Percentiles rank a stretch among this genome's conserved stretches.
These are phyloP conservation scores for Eucalyptus globulus DNA, from an alignment of 345 rosid species.

Conservation along the genomic window DNA sequence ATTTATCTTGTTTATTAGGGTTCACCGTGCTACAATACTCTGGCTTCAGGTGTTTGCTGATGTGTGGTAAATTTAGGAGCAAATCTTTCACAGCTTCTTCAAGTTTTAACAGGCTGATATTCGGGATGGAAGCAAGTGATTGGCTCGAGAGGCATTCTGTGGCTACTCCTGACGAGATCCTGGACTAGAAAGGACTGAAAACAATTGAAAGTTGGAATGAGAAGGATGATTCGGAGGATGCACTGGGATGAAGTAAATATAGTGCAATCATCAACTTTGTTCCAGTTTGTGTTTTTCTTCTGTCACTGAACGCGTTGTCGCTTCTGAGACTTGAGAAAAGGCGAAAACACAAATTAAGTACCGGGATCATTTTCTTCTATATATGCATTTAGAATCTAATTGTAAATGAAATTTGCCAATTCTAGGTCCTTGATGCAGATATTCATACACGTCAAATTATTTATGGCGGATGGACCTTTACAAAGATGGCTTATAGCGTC, in stretches of 20 bases:
- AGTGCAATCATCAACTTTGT: not conserved
- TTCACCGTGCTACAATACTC: not conserved
- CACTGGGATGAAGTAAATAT: not conserved
- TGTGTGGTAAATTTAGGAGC: not conserved
- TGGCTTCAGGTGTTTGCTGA: not conserved
- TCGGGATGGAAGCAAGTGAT: not conserved
- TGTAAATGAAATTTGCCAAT: not conserved
- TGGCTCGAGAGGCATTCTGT: not conserved
- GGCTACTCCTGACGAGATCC: not conserved
- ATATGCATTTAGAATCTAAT: not conserved
- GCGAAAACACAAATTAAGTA: not conserved
- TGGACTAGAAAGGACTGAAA: not conserved
- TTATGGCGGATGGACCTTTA: not conserved
- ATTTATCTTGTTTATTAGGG: not conserved
- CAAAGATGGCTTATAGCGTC: not conserved
- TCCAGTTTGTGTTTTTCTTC: not conserved
- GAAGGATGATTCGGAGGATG: not conserved
- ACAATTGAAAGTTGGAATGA: not conserved
- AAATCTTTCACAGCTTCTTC: not conserved
- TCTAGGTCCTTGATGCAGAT: not conserved
- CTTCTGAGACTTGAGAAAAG: not conserved
- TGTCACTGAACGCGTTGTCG: not conserved
- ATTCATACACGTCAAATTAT: not conserved
- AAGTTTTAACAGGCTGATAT: not conserved
- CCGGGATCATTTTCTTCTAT: not conserved